Evolutionary conservation across 345 rosid species (phyloP).

Genomic region (Dipteronia sinensis): DNA sequence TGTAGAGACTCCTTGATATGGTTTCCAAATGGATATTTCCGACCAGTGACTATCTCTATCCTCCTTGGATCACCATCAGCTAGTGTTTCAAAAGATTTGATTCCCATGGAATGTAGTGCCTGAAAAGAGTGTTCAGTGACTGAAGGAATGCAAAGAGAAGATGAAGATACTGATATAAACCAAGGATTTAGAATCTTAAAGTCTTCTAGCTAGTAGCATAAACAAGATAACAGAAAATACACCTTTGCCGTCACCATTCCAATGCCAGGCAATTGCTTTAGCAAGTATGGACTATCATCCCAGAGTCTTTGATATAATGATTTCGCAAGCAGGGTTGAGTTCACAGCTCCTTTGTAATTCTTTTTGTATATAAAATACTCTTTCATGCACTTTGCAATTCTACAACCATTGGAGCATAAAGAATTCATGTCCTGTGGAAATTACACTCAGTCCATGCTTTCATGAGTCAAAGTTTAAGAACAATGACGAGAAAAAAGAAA

Average conservation of each 20-base stretch:
- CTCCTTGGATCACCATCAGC: constrained; percentile 95
- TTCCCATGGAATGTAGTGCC: constrained; percentile 93
- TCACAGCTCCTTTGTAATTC: constrained; percentile 77
- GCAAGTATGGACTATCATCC: constrained; percentile 94
- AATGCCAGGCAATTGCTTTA: constrained; percentile 91
- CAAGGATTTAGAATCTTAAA: background rate
- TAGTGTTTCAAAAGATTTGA: constrained; percentile 79
- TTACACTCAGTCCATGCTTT: constrained; percentile 25
- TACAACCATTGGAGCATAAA: constrained; percentile 73
- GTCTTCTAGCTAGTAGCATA: constrained; percentile 1
- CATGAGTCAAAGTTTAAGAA: constrained; percentile 25
- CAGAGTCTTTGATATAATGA: constrained; percentile 93
- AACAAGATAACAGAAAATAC: constrained; percentile 10
- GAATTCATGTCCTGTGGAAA: constrained; percentile 79
- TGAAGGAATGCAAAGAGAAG: constrained; percentile 11
- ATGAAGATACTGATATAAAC: background rate
- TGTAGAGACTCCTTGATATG: constrained; percentile 90
- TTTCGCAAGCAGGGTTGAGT: constrained; percentile 75
- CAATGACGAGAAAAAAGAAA: constrained; percentile 15
- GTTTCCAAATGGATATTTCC: constrained; percentile 94
- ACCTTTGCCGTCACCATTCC: constrained; percentile 99
- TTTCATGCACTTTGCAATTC: constrained; percentile 95
- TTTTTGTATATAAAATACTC: constrained; percentile 83
- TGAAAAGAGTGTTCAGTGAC: constrained; percentile 32
- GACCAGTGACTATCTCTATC: constrained; percentile 90